phyloP scores from a whole-genome alignment of 164 flowering plant genomes.

The Hamamelis virginiana region DNA sequence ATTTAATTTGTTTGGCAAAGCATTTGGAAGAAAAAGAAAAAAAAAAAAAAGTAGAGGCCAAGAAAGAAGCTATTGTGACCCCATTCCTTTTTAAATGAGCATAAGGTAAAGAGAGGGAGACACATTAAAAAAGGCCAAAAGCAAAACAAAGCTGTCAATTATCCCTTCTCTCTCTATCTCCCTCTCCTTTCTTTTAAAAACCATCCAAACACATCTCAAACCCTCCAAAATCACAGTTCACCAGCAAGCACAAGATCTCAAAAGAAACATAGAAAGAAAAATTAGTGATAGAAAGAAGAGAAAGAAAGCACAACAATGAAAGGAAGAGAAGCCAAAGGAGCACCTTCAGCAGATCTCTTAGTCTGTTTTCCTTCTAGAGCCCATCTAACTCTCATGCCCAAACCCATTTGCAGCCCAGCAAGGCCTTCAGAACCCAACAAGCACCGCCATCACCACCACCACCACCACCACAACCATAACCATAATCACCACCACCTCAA shows the following conservation, averaged over 20 bases:
- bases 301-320: constrained; percentile 36
- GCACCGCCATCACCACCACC: constrained; percentile 35
- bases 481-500: constrained; percentile 24
- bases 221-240: constrained; percentile 7
- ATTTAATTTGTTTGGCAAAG: constrained; percentile 16
- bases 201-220: constrained; percentile 6
- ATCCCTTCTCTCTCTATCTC: constrained; percentile 18
- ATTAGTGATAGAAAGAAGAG: constrained; percentile 6
- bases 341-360: constrained; percentile 62
- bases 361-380: constrained; percentile 85
- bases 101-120: constrained; percentile 21
- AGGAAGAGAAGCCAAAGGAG: constrained; percentile 51
- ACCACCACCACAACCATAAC: constrained; percentile 15
- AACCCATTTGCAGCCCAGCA: constrained; percentile 80
- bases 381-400: constrained; percentile 71
- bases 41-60: constrained; percentile 17
- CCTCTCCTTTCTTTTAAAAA: constrained; percentile 31
- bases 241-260: constrained; percentile 4
- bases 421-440: constrained; percentile 44
- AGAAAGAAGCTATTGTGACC: constrained; percentile 30
- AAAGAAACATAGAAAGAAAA: neutral
- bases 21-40: constrained; percentile 4
- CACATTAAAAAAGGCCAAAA: constrained; percentile 13
- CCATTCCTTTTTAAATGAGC: constrained; percentile 21
- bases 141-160: constrained; percentile 39